A percentile compares a stretch with the other conserved stretches of the same genome.
Evolutionary conservation across 495 filamentous ascomycete genomes (phyloP).

Genomic region (Diplogelasinospora grovesii): DNA sequence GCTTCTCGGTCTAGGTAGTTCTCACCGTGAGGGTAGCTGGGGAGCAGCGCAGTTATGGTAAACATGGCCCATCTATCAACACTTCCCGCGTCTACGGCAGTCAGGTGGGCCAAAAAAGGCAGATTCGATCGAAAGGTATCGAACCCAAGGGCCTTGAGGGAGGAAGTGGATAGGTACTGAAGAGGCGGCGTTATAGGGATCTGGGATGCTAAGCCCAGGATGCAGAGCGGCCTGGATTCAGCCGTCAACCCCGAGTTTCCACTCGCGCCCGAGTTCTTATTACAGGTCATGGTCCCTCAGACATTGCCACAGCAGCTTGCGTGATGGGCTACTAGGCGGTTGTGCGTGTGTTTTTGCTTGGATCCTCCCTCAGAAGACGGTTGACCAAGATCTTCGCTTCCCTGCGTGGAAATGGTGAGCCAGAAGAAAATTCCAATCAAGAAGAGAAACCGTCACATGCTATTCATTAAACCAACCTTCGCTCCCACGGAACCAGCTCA

Average conservation of each 20-base stretch:
- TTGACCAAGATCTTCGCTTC: slow-evolving; percentile 69
- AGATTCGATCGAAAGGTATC: slow-evolving; percentile 63
- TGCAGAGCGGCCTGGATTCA: slow-evolving; percentile 51
- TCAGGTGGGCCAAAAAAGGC: slow-evolving; percentile 51
- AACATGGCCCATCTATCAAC: slow-evolving; percentile 51
- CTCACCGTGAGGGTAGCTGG: slow-evolving; percentile 52
- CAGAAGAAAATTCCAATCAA: neutral
- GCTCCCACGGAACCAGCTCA: slow-evolving; percentile 59
- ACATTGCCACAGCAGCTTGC: slow-evolving; percentile 52
- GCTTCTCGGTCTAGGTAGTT: too few species aligned
- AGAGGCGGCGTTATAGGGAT: slow-evolving; percentile 52
- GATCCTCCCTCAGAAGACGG: slow-evolving; percentile 64
- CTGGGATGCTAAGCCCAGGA: slow-evolving; percentile 56
- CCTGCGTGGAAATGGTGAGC: slow-evolving; percentile 21
- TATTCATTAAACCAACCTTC: slow-evolving; percentile 65
- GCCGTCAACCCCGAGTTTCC: neutral
- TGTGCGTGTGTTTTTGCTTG: slow-evolving; percentile 58
- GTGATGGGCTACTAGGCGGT: slow-evolving; percentile 59
- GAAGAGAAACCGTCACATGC: slow-evolving; percentile 13
- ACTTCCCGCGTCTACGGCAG: slow-evolving; percentile 36
- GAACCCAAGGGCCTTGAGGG: slow-evolving; percentile 59
- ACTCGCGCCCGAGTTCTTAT: slow-evolving; percentile 24
- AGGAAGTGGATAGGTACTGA: slow-evolving; percentile 61
- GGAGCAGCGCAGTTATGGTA: slow-evolving; percentile 49
- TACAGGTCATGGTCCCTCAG: slow-evolving; percentile 70